Evolutionary conservation across 768 basidiomycete species (phyloP).

Genomic region (Auriscalpium orientale): DNA sequence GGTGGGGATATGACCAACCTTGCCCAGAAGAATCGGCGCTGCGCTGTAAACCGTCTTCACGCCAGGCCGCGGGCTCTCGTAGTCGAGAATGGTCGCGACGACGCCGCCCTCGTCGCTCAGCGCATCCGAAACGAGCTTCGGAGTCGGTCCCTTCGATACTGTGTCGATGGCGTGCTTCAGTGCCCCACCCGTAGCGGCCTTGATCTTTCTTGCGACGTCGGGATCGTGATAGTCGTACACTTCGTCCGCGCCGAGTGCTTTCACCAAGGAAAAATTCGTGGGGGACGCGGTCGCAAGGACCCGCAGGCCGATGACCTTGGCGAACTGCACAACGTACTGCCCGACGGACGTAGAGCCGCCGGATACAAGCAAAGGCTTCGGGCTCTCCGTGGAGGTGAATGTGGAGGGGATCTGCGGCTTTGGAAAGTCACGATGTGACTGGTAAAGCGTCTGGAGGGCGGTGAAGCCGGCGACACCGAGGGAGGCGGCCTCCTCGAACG

Average conservation of each 20-base stretch:
- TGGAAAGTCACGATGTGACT: conserved; percentile 6
- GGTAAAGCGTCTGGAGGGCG: conserved; percentile 8
- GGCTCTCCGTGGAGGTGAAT: background rate
- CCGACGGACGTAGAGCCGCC: conserved; percentile 27
- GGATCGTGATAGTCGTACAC: conserved; percentile 23
- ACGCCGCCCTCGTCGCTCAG: conserved; percentile 7
- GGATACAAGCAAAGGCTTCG: conserved; percentile 7
- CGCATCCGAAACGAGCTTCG: conserved; percentile 3
- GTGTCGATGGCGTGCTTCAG: conserved; percentile 13
- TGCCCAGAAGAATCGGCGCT: background rate
- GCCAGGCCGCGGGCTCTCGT: background rate
- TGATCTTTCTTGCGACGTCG: conserved; percentile 19
- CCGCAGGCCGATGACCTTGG: conserved; percentile 22
- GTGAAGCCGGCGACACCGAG: conserved; percentile 10
- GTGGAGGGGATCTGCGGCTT: background rate
- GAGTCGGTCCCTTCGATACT: conserved; percentile 5
- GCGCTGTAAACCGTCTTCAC: background rate
- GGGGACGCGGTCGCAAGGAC: conserved; percentile 29
- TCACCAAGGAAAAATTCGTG: conserved; percentile 24
- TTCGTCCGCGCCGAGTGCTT: conserved; percentile 26
- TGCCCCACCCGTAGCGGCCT: conserved; percentile 12
- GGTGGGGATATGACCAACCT: background rate
- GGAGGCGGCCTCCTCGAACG: conserved; percentile 12
- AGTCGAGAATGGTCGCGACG: background rate
- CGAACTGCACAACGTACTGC: conserved; percentile 25